Percentiles rank a stretch among this genome's conserved stretches.
These are phyloP conservation scores for Aspergillus transmontanensis DNA, from an alignment of 2,329 filamentous ascomycete genomes.

Conservation along the genomic window DNA sequence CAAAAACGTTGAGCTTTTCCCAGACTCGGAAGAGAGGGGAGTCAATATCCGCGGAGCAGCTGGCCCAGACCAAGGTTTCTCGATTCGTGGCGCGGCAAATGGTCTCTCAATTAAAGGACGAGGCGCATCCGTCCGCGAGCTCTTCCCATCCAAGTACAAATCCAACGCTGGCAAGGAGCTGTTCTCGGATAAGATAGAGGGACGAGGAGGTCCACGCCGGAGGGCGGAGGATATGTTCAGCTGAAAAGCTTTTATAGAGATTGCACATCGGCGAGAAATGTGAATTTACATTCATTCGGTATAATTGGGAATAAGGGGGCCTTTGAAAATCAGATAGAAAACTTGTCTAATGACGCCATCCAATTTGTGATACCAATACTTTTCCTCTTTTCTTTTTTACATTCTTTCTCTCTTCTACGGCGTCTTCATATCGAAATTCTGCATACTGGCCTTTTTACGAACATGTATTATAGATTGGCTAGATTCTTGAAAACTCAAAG, in stretches of 20 bases:
- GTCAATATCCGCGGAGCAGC: conserved; percentile 66
- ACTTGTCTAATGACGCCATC: conserved; percentile 4
- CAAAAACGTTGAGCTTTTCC: conserved; percentile 43
- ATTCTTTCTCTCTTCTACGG: not conserved
- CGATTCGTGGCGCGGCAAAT: conserved; percentile 46
- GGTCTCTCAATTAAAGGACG: conserved; percentile 72
- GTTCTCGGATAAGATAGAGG: conserved; percentile 63
- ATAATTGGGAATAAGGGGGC: not conserved
- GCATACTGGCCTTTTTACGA: not conserved
- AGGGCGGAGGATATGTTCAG: conserved; percentile 74
- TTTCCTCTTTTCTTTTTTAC: not conserved
- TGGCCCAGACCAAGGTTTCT: conserved; percentile 41
- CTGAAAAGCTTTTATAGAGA: conserved; percentile 42
- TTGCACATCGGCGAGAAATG: not conserved
- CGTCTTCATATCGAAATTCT: not conserved
- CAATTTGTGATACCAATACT: conserved; percentile 15
- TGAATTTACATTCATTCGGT: not conserved
- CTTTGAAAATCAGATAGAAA: not conserved
- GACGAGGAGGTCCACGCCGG: conserved; percentile 61
- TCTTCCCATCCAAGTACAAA: conserved; percentile 66
- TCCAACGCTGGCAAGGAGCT: conserved; percentile 69
- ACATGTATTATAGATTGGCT: not conserved
- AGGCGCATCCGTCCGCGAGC: conserved; percentile 65
- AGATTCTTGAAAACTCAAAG: not conserved
- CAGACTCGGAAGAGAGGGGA: conserved; percentile 36